phyloP scores from a whole-genome alignment of 1,284 basidiomycete species.

The Moniliella sp. region DNA sequence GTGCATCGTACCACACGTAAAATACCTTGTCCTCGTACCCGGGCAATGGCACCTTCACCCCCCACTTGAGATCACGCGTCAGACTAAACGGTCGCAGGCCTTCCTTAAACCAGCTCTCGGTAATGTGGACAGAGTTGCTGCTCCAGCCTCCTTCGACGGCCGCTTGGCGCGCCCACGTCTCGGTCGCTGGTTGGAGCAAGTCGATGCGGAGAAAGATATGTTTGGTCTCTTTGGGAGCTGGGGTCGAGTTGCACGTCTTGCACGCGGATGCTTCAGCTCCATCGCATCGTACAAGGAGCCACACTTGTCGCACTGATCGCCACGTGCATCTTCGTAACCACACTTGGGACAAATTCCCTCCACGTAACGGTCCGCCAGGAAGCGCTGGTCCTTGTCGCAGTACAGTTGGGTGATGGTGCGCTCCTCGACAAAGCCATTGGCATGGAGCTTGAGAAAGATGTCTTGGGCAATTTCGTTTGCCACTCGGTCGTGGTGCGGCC shows the following conservation, averaged over 20 bases:
- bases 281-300: constrained; percentile 68
- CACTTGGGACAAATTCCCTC: constrained; percentile 30
- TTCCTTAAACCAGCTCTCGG: constrained; percentile 68
- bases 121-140: constrained; percentile 69
- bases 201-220: constrained; percentile 86
- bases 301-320: constrained; percentile 92
- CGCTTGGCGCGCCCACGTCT: constrained; percentile 67
- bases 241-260: constrained; percentile 57
- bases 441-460: constrained; percentile 27
- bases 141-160: constrained; percentile 72
- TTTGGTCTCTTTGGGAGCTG: constrained; percentile 44
- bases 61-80: constrained; percentile 86
- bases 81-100: constrained; percentile 73
- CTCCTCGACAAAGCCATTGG: constrained; percentile 29
- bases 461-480: constrained; percentile 45
- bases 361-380: constrained; percentile 32
- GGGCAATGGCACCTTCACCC: constrained; percentile 64
- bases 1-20: constrained; percentile 85
- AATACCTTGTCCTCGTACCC: constrained; percentile 85
- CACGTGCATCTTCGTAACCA: constrained; percentile 53
- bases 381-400: constrained; percentile 21
- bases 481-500: constrained; percentile 74
- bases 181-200: constrained; percentile 56
- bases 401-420: constrained; percentile 28
- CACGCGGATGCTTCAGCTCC: constrained; percentile 84